Base-by-base conservation (phyloP, 108 stramenopile genomes). In the Chaetoceros tenuissimus region DNA sequence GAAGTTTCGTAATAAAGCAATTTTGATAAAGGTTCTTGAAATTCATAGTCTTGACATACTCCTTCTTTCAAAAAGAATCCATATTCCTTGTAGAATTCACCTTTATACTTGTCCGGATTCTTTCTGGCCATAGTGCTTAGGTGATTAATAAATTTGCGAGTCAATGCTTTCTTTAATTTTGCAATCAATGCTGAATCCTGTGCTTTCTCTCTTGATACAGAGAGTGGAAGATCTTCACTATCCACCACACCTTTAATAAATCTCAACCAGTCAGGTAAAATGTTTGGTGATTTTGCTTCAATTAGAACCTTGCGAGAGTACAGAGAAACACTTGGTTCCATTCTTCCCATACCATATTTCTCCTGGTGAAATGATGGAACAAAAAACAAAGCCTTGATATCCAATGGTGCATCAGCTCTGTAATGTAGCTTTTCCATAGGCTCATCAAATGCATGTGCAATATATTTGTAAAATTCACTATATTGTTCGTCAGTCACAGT, bases 341-440 rank as follows among this genome's bases (percentile, higher is more conserved):
- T 95, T n/a, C 97, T 82, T 40, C 89, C 95, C 94, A 97, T 95
- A 2, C 99, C 98, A 62, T 94, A 96, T 84, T 98, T 97, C 72
- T 98, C 98, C 31, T 86, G 78, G 72, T 98, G 96, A 64, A 95
- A 94, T 54, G 72, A 74, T 10, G 97, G 97, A 50, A 98, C 78
- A 81, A 92, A 99, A 46, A 99, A 69, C 18, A 99, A 77, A 1
- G 92, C 91, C 81, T 97, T 94, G 40, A 99, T 76, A 29, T 99
- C 99, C 28, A 99, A 59, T 18, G 99, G 99, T 13, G 97, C 99
- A 78, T 99, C 99, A 46, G 96, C 84, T 8, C 92, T 80, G 73
- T 96, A 98, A 77, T 99, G 99, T 7, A 92, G 64, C 7, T 46
- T 58, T 24, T 81, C 62, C 54, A 89, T 27, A 3, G 94, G 89